These are phyloP conservation scores for Salix udensis DNA, from an alignment of 345 rosid species.

Conservation along the genomic window DNA sequence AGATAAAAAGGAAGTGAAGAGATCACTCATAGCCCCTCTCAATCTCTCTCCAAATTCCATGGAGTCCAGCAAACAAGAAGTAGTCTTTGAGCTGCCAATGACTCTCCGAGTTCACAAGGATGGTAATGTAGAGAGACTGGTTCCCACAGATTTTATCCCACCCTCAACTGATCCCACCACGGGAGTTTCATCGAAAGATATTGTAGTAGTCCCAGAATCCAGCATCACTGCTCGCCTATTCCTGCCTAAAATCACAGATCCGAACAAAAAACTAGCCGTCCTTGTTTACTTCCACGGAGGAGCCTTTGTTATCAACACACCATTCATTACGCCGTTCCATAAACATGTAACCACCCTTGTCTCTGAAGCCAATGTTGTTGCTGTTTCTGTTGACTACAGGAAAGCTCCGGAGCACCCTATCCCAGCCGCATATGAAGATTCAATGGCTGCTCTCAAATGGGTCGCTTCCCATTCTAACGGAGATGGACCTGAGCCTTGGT, in stretches of 20 bases:
- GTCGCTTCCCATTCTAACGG: constrained; percentile 4
- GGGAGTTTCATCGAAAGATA: constrained; percentile 45
- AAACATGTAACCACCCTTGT: constrained; percentile 24
- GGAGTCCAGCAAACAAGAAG: constrained; percentile 3
- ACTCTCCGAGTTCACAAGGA: constrained; percentile 31
- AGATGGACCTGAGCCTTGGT: constrained; percentile 24
- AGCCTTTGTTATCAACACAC: constrained; percentile 41
- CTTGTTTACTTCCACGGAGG: constrained; percentile 60
- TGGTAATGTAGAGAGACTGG: constrained; percentile 40
- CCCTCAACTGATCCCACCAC: constrained; percentile 27
- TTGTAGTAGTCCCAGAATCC: constrained; percentile 16
- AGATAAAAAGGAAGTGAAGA: too few relatives aligned
- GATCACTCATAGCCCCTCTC: not conserved
- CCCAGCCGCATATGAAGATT: constrained; percentile 43
- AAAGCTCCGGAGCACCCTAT: constrained; percentile 47
- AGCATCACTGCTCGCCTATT: constrained; percentile 45
- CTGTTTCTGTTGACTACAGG: constrained; percentile 42
- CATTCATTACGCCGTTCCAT: constrained; percentile 35
- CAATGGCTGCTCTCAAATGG: constrained; percentile 40
- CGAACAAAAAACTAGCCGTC: constrained; percentile 35
- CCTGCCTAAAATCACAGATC: constrained; percentile 32
- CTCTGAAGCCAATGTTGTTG: constrained; percentile 35
- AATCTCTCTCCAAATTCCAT: not conserved
- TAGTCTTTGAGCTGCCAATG: constrained; percentile 4
- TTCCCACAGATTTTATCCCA: constrained; percentile 35